A percentile compares a stretch with the other conserved stretches of the same genome.
These are phyloP conservation scores for Nakazawaea holstii DNA, from an alignment of 805 yeast genomes.

Conservation along the genomic window DNA sequence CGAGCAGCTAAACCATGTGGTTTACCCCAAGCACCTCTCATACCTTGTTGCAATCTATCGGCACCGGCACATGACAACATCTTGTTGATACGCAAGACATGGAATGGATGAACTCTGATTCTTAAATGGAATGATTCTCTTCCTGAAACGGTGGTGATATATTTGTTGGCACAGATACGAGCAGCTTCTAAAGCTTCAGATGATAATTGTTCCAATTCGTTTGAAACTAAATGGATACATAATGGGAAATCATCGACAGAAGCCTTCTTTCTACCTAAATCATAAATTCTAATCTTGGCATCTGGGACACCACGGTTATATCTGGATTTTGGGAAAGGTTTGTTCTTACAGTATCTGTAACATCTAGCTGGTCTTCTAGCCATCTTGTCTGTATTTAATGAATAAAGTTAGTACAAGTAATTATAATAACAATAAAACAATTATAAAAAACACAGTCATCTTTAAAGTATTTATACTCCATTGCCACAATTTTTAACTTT, in stretches of 20 bases:
- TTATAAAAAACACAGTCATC: neutral
- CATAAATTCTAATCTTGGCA: slow-evolving; percentile 98
- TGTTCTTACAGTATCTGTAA: slow-evolving; percentile 99
- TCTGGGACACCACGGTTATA: slow-evolving; percentile 99
- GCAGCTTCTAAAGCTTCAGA: slow-evolving; percentile 99
- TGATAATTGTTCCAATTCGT: slow-evolving; percentile 98
- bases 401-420: neutral
- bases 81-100: slow-evolving; percentile 99
- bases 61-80: slow-evolving; percentile 99
- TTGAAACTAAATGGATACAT: slow-evolving; percentile 98
- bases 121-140: slow-evolving; percentile 99
- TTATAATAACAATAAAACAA: neutral
- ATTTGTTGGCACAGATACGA: slow-evolving; percentile 99
- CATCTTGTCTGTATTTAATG: slow-evolving; percentile 53
- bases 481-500: too few species aligned
- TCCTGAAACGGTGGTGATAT: slow-evolving; percentile 95
- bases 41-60: slow-evolving; percentile 99
- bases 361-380: slow-evolving; percentile 99
- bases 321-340: slow-evolving; percentile 99
- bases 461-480: too few species aligned
- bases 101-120: slow-evolving; percentile 99
- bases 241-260: slow-evolving; percentile 99
- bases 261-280: slow-evolving; percentile 99
- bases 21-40: slow-evolving; percentile 99
- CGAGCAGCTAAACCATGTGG: slow-evolving; percentile 99